These are phyloP conservation scores for Lachancea fermentati DNA, from an alignment of 805 yeast species.

Conservation along the genomic window DNA sequence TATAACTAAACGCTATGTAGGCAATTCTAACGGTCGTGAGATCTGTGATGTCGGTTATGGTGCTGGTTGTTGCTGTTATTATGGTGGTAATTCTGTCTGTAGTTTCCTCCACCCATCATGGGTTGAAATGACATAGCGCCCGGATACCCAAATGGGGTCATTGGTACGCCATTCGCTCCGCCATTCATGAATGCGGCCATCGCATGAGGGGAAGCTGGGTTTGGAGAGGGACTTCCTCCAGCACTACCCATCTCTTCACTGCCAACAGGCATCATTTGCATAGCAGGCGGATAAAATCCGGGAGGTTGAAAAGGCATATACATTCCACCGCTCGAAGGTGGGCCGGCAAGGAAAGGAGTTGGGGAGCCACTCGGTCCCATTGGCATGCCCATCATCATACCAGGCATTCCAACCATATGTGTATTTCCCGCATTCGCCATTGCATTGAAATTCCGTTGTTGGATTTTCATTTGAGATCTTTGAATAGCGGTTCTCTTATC, in stretches of 20 bases:
- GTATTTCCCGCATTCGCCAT: slow-evolving; percentile 22
- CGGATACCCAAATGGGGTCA: slow-evolving; percentile 26
- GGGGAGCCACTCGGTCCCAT: slow-evolving; percentile 22
- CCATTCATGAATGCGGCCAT: slow-evolving; percentile 23
- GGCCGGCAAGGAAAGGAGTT: slow-evolving; percentile 25
- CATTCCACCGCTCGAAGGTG: slow-evolving; percentile 21
- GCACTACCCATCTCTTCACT: slow-evolving; percentile 15
- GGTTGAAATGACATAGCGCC: slow-evolving; percentile 25
- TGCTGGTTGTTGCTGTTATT: slow-evolving; percentile 15
- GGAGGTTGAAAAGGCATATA: slow-evolving; percentile 33
- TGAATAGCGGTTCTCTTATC: slow-evolving; percentile 30
- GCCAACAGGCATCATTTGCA: slow-evolving; percentile 29
- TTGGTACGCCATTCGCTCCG: slow-evolving; percentile 18
- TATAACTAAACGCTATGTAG: neutral
- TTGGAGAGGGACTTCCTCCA: slow-evolving; percentile 21
- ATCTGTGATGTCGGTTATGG: slow-evolving; percentile 11
- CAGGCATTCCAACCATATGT: slow-evolving; percentile 24
- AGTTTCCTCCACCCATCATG: slow-evolving; percentile 18
- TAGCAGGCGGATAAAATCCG: slow-evolving; percentile 30
- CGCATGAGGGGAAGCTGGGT: slow-evolving; percentile 24
- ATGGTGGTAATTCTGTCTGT: slow-evolving; percentile 21
- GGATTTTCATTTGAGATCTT: slow-evolving; percentile 27
- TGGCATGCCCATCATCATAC: slow-evolving; percentile 30
- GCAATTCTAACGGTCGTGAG: slow-evolving; percentile 3
- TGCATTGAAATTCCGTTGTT: slow-evolving; percentile 29